Evolutionary conservation across 345 rosid species (phyloP).

Genomic region (Eucalyptus camaldulensis): DNA sequence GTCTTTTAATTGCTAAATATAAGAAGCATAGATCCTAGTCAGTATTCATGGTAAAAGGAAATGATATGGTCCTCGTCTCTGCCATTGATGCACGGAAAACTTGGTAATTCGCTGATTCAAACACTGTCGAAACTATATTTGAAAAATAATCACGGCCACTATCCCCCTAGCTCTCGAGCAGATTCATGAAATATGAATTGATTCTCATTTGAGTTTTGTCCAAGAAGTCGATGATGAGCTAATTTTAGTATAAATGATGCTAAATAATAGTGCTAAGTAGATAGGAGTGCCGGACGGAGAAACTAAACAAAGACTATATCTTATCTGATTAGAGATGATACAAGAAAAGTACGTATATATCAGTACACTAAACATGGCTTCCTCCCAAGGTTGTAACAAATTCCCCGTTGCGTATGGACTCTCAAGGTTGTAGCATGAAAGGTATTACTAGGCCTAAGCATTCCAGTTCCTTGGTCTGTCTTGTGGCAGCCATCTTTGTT

Average conservation of each 20-base stretch:
- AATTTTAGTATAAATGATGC: not conserved
- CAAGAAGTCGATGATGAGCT: not conserved
- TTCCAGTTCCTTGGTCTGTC: not conserved
- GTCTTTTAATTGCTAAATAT: not conserved
- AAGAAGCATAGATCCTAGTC: not conserved
- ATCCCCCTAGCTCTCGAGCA: not conserved
- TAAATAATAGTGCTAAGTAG: not conserved
- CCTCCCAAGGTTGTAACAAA: not conserved
- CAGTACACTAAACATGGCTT: not conserved
- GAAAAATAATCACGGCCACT: not conserved
- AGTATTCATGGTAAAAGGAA: not conserved
- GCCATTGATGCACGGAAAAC: not conserved
- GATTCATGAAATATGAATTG: not conserved
- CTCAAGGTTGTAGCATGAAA: not conserved
- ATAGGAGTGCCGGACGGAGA: not conserved
- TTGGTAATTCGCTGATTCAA: not conserved
- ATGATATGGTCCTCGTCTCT: not conserved
- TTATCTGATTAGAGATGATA: not conserved
- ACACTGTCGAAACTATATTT: not conserved
- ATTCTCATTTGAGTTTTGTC: not conserved
- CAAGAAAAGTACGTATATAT: not conserved
- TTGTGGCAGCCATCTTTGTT: not conserved
- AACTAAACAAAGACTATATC: not conserved
- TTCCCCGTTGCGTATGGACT: not conserved
- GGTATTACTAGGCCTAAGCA: not conserved